phyloP scores from a whole-genome alignment of 345 rosid species.

The Ceriops tagal region DNA sequence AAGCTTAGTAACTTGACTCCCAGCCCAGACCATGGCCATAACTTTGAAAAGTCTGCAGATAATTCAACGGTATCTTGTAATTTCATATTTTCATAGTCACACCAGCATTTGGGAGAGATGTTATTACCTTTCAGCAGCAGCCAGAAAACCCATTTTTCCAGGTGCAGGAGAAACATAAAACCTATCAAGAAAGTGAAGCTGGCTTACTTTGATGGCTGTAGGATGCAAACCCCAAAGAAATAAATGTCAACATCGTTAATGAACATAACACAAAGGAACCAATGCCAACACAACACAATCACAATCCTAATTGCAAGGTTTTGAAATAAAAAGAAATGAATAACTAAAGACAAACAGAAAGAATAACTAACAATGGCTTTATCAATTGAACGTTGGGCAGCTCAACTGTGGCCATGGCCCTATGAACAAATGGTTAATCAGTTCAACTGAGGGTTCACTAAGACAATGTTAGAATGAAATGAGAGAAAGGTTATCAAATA shows the following conservation, averaged over 20 bases:
- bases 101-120: conserved; percentile 14
- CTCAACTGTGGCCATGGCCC: too few relatives aligned
- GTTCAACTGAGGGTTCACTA: too few relatives aligned
- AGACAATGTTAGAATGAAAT: too few relatives aligned
- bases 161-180: conserved; percentile 84
- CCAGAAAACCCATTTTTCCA: conserved; percentile 74
- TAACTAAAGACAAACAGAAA: too few relatives aligned
- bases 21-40: conserved; percentile 99
- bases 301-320: too few relatives aligned
- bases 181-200: conserved; percentile 39
- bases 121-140: conserved; percentile 69
- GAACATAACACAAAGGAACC: too few relatives aligned
- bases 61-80: conserved; percentile 13
- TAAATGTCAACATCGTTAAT: not conserved
- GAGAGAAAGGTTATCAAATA: too few relatives aligned
- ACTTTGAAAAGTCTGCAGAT: conserved; percentile 73
- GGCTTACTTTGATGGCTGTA: not conserved
- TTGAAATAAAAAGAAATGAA: too few relatives aligned
- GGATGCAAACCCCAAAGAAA: not conserved
- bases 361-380: too few relatives aligned
- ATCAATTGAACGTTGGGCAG: too few relatives aligned
- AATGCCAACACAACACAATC: too few relatives aligned
- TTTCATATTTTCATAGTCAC: conserved; percentile 2
- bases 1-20: conserved; percentile 92
- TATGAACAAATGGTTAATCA: too few relatives aligned